Percentiles rank a stretch among this genome's conserved stretches.
These are phyloP conservation scores for Golubevia pallescens DNA, from an alignment of 1,284 basidiomycete species.

Conservation along the genomic window DNA sequence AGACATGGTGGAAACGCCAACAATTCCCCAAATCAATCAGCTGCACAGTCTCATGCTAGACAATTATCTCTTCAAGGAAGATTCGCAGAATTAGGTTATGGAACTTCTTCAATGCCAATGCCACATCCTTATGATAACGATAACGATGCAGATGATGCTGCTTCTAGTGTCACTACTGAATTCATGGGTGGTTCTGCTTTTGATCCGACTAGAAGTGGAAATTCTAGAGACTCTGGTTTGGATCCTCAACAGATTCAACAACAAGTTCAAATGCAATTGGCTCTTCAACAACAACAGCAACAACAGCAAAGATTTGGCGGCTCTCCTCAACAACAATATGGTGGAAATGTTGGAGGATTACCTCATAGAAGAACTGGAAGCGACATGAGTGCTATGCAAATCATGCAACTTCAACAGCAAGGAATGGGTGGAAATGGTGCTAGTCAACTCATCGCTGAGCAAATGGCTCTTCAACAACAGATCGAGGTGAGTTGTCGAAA, in stretches of 20 bases:
- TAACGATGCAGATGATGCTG: slow-evolving; percentile 40
- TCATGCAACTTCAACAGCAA: slow-evolving; percentile 1
- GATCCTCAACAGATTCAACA: background rate
- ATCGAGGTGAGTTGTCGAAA: no score
- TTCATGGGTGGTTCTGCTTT: slow-evolving; percentile 41
- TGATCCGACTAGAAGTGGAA: slow-evolving; percentile 32
- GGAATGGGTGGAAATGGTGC: background rate
- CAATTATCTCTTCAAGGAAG: slow-evolving; percentile 41
- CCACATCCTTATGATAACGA: slow-evolving; percentile 6
- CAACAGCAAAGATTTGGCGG: background rate
- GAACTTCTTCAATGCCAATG: slow-evolving; percentile 16
- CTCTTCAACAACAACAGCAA: background rate
- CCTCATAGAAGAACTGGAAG: slow-evolving; percentile 41
- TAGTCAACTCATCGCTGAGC: slow-evolving; percentile 29
- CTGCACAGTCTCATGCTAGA: slow-evolving; percentile 29
- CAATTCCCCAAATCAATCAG: slow-evolving; percentile 19
- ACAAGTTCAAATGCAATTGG: no score
- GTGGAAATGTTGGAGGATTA: background rate
- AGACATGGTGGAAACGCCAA: slow-evolving; percentile 21
- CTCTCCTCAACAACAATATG: no score
- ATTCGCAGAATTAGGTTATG: slow-evolving; percentile 49
- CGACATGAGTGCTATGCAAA: slow-evolving; percentile 25
- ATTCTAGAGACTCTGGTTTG: no score
- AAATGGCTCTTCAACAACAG: slow-evolving; percentile 57
- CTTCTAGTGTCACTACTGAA: slow-evolving; percentile 29